phyloP scores from a whole-genome alignment of 176 grass and related monocot species.

The Cenchrus fungigraminus region DNA sequence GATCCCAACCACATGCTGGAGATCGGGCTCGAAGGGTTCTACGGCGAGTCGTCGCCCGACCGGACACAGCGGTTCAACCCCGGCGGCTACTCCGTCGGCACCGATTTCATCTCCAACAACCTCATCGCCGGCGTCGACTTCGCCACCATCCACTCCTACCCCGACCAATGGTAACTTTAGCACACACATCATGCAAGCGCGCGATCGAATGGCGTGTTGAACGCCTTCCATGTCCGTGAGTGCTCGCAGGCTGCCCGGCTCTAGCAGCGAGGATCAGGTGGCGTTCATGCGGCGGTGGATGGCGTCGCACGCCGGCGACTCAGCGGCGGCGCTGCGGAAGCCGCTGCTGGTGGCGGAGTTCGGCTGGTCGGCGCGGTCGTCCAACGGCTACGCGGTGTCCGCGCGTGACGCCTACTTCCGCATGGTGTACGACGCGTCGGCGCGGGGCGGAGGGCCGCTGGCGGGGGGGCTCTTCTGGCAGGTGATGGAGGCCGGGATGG shows the following conservation, averaged over 20 bases:
- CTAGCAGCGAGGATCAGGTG: constrained; percentile 51
- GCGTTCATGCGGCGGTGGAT: constrained; percentile 73
- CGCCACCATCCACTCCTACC: constrained; percentile 80
- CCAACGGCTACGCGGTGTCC: constrained; percentile 44
- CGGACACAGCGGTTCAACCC: constrained; percentile 58
- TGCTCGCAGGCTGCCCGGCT: constrained; percentile 48
- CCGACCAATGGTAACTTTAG: constrained; percentile 65
- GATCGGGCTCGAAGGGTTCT: constrained; percentile 83
- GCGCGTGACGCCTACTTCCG: constrained; percentile 57
- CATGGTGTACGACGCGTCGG: constrained; percentile 58
- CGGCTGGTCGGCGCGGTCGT: constrained; percentile 55
- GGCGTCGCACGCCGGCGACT: constrained; percentile 61
- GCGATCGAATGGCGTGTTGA: background rate
- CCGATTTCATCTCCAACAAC: constrained; percentile 85
- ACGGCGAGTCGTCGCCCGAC: constrained; percentile 62
- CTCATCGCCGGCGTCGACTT: constrained; percentile 65
- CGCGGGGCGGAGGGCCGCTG: constrained; percentile 47
- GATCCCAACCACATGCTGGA: constrained; percentile 82
- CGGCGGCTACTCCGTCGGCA: constrained; percentile 60
- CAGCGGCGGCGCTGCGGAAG: constrained; percentile 62
- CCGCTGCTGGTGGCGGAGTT: constrained; percentile 80
- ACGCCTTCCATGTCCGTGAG: background rate
- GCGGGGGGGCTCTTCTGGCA: constrained; percentile 79
- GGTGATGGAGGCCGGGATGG: constrained; percentile 75
- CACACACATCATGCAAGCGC: too few relatives aligned